Evolutionary conservation across 768 basidiomycete species (phyloP).

Genomic region (Boletus tylopilopsis): DNA sequence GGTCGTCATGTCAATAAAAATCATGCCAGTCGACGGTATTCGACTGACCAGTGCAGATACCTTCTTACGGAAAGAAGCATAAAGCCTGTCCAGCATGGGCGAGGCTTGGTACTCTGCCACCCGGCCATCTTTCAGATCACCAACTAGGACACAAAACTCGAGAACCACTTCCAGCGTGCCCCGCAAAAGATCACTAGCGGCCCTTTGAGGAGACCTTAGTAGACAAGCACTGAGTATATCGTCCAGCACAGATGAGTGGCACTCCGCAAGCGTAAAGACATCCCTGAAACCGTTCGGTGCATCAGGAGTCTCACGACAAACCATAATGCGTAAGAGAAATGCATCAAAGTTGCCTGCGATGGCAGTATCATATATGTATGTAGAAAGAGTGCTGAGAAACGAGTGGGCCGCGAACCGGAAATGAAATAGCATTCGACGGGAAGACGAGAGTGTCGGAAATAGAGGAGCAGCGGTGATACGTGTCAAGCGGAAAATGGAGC

Average conservation of each 20-base stretch:
- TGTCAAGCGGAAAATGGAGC: conserved; percentile 63
- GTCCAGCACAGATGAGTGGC: conserved; percentile 68
- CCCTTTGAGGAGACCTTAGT: conserved; percentile 62
- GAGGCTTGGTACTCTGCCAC: conserved; percentile 67
- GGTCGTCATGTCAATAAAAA: conserved; percentile 3
- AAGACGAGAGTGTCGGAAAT: conserved; percentile 55
- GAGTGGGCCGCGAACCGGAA: conserved; percentile 73
- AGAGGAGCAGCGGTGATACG: conserved; percentile 39
- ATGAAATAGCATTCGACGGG: conserved; percentile 54
- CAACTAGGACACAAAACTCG: conserved; percentile 62
- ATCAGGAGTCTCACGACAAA: conserved; percentile 22
- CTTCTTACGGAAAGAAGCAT: conserved; percentile 48
- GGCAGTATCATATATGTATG: conserved; percentile 77
- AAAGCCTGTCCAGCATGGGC: conserved; percentile 50
- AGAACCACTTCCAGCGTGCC: conserved; percentile 61
- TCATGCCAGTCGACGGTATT: background rate
- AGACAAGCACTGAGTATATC: conserved; percentile 75
- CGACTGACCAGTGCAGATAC: conserved; percentile 55
- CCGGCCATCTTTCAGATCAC: conserved; percentile 51
- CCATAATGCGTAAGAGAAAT: conserved; percentile 48
- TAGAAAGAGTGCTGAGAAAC: conserved; percentile 63
- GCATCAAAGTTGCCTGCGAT: conserved; percentile 74
- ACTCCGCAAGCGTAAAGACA: conserved; percentile 65
- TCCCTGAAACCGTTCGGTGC: conserved; percentile 47
- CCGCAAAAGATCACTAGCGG: conserved; percentile 61